phyloP scores from a whole-genome alignment of 768 basidiomycete species.

The Phylloporus scabripes region DNA sequence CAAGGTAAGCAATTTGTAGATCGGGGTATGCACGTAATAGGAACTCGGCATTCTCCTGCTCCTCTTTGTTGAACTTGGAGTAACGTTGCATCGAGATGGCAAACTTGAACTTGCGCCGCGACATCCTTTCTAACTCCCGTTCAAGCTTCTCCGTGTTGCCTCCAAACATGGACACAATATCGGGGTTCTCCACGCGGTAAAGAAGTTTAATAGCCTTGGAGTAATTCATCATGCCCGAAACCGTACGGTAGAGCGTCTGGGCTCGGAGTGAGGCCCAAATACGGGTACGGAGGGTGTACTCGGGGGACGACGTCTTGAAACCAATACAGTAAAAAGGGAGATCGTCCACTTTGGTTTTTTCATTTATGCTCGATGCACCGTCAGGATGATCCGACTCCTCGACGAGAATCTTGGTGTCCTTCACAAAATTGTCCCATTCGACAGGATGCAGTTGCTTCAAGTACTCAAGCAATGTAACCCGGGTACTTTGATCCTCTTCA shows the following conservation, averaged over 20 bases:
- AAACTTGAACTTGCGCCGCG: slow-evolving; percentile 97
- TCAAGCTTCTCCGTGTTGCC: slow-evolving; percentile 96
- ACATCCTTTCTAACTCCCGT: slow-evolving; percentile 94
- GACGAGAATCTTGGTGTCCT: slow-evolving; percentile 97
- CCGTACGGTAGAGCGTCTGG: slow-evolving; percentile 96
- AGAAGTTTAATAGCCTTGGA: slow-evolving; percentile 98
- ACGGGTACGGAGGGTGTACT: slow-evolving; percentile 96
- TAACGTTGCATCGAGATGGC: slow-evolving; percentile 98
- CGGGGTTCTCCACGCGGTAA: slow-evolving; percentile 98
- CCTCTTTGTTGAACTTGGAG: slow-evolving; percentile 99
- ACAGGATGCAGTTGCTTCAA: slow-evolving; percentile 97
- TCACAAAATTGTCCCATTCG: slow-evolving; percentile 99
- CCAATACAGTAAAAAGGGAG: slow-evolving; percentile 99
- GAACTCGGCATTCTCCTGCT: slow-evolving; percentile 97
- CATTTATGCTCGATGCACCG: slow-evolving; percentile 51
- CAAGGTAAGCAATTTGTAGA: slow-evolving; percentile 95
- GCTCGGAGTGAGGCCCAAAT: slow-evolving; percentile 99
- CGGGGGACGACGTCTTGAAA: slow-evolving; percentile 98
- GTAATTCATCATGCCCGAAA: slow-evolving; percentile 99
- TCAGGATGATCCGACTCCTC: slow-evolving; percentile 72
- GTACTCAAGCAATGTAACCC: slow-evolving; percentile 96
- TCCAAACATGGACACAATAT: slow-evolving; percentile 92
- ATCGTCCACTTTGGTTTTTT: slow-evolving; percentile 86
- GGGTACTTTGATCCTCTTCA: slow-evolving; percentile 94
- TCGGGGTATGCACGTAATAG: slow-evolving; percentile 96